These are phyloP conservation scores for Lichtheimia hyalospora DNA, from an alignment of 371 early-diverging fungal species.

Conservation along the genomic window DNA sequence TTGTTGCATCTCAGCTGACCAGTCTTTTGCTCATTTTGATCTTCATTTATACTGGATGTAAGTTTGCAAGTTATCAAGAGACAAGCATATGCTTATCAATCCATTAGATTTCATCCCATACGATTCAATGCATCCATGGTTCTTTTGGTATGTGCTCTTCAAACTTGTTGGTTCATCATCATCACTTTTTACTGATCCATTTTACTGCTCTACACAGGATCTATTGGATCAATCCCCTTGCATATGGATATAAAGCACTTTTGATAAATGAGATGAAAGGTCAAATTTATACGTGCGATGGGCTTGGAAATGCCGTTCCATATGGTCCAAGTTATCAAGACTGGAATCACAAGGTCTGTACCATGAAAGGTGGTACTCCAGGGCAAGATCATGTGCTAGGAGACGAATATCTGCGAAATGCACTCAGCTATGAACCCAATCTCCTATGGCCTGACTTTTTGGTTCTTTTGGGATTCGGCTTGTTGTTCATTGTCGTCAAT, in stretches of 20 bases:
- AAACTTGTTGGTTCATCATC: too few species aligned
- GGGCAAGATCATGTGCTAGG: constrained; percentile 57
- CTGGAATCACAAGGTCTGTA: constrained; percentile 61
- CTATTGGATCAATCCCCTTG: constrained; percentile 72
- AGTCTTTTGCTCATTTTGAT: constrained; percentile 47
- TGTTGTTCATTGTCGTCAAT: constrained; percentile 42
- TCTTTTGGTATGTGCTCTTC: constrained; percentile 44
- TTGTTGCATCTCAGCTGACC: constrained; percentile 45
- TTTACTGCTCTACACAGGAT: too few species aligned
- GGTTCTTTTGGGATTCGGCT: constrained; percentile 42
- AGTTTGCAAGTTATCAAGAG: too few species aligned
- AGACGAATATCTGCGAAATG: constrained; percentile 62
- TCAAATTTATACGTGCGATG: constrained; percentile 55
- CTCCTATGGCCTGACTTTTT: constrained; percentile 41
- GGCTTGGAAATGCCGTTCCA: constrained; percentile 51
- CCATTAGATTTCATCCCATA: constrained; percentile 22
- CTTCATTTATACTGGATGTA: constrained; percentile 56
- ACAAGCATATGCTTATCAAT: too few species aligned
- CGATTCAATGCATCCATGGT: constrained; percentile 49
- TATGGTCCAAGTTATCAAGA: constrained; percentile 54
- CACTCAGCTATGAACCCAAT: constrained; percentile 36
- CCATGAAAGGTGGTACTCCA: constrained; percentile 55
- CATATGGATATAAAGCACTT: constrained; percentile 71
- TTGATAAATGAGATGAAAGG: constrained; percentile 73
- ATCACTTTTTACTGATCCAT: too few species aligned